Conservation (phyloP, 2,329 filamentous ascomycete species). For the Microdochium nivale region DNA sequence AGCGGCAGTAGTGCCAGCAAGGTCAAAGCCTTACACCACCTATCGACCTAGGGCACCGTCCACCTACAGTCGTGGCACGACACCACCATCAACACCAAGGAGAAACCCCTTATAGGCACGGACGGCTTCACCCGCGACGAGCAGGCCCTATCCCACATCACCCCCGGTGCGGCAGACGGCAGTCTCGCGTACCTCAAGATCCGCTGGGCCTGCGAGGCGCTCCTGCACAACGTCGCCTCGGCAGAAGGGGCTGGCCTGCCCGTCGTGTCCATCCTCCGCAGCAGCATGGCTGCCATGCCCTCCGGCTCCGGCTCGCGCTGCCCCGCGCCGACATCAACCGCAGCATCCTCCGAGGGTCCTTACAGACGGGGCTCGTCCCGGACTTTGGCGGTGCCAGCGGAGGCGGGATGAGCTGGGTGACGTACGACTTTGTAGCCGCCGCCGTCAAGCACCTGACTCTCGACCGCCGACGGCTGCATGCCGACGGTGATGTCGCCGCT, state of each 20-base stretch:
- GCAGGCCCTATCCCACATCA: not conserved
- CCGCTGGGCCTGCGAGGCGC: not conserved
- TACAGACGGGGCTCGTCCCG: not conserved
- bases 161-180: not conserved
- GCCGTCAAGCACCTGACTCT: conserved; percentile 1
- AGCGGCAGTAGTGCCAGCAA: too few species aligned
- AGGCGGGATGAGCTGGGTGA: conserved; percentile 1
- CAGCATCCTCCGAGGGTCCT: not conserved
- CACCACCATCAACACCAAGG: too few species aligned
- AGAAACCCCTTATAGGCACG: too few species aligned
- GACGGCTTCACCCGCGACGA: not conserved
- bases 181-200: not conserved
- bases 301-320: not conserved
- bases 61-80: not conserved
- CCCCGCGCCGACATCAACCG: conserved; percentile 1
- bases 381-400: not conserved
- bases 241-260: not conserved
- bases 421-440: not conserved
- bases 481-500: too few species aligned
- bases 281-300: conserved; percentile 1
- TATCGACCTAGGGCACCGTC: not conserved
- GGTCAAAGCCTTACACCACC: not conserved
- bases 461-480: too few species aligned
- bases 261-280: not conserved
- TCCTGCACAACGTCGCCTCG: not conserved